A percentile compares a stretch with the other conserved stretches of the same genome.
These are phyloP conservation scores for Tieghemiomyces parasiticus DNA, from an alignment of 192 early-diverging fungal species.

Conservation along the genomic window DNA sequence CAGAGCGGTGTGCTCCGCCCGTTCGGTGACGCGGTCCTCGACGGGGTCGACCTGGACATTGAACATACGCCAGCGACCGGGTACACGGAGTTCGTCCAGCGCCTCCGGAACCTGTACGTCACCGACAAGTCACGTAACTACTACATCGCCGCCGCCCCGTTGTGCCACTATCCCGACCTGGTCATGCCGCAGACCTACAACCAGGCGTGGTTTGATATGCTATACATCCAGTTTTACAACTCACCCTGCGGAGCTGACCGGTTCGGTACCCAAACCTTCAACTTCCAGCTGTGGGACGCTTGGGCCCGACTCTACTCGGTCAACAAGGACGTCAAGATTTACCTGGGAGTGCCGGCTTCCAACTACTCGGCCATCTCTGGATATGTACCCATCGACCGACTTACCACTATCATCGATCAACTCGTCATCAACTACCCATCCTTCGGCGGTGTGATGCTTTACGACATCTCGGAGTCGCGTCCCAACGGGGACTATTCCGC, in stretches of 20 bases:
- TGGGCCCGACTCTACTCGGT: constrained; percentile 37
- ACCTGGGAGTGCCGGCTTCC: constrained; percentile 46
- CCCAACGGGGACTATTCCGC: constrained; percentile 19
- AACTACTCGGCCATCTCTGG: constrained; percentile 38
- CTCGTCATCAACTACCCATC: constrained; percentile 31
- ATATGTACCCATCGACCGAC: constrained; percentile 29
- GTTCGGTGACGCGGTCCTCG: constrained; percentile 15
- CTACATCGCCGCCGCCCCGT: constrained; percentile 6
- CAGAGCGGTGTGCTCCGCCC: constrained; percentile 12
- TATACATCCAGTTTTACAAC: constrained; percentile 11
- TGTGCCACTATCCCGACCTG: constrained; percentile 7
- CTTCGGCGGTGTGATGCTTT: constrained; percentile 60
- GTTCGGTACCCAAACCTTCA: constrained; percentile 11
- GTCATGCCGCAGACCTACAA: constrained; percentile 10
- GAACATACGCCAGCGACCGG: constrained; percentile 13
- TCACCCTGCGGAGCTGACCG: constrained; percentile 10
- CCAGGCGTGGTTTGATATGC: constrained; percentile 9
- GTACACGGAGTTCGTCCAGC: constrained; percentile 14
- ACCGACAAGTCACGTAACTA: constrained; percentile 1
- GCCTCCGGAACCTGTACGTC: constrained; percentile 7
- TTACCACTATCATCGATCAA: constrained; percentile 33
- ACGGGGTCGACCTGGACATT: constrained; percentile 17
- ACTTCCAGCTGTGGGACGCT: constrained; percentile 35
- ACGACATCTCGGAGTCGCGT: constrained; percentile 56
- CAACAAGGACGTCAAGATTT: constrained; percentile 41